phyloP scores from a whole-genome alignment of 1,284 basidiomycete genomes.

The Ceratobasidium theobromae region DNA sequence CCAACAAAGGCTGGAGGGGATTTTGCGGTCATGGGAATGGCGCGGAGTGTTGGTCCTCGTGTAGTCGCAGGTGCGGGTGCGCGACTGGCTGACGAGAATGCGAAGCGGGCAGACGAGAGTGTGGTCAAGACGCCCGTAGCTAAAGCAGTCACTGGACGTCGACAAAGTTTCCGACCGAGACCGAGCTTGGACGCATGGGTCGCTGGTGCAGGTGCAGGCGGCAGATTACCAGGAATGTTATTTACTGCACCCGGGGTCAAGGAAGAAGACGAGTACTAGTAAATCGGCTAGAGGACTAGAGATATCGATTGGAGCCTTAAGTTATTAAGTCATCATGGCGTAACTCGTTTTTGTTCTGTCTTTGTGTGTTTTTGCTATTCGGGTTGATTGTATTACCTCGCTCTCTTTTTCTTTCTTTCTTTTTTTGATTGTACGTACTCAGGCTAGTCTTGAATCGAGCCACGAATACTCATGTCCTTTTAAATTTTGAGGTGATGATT shows the following conservation, averaged over 20 bases:
- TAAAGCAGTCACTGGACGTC: conserved; percentile 10
- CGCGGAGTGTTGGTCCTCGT: background rate
- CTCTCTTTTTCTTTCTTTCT: too few relatives aligned
- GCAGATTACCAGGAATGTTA: conserved; percentile 22
- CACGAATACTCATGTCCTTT: too few relatives aligned
- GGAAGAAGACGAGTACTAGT: conserved; percentile 22
- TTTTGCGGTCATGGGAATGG: conserved; percentile 15
- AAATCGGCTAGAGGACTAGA: background rate
- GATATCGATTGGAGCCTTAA: background rate
- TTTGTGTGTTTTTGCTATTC: too few relatives aligned
- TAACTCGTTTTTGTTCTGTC: too few relatives aligned
- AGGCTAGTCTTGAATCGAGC: too few relatives aligned
- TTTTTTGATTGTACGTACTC: too few relatives aligned
- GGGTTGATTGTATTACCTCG: too few relatives aligned
- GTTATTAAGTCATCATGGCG: too few relatives aligned
- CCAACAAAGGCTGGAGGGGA: background rate
- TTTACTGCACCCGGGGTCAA: background rate
- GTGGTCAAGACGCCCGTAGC: background rate
- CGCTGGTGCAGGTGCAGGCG: conserved; percentile 9
- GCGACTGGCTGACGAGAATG: background rate
- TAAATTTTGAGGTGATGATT: too few relatives aligned
- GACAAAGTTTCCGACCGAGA: conserved; percentile 26
- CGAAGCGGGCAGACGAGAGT: background rate
- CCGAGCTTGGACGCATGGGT: conserved; percentile 28
- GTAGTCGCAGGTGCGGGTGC: too few relatives aligned